Evolutionary conservation across 495 filamentous ascomycete genomes (phyloP).

Genomic region (Tuber magnatum): DNA sequence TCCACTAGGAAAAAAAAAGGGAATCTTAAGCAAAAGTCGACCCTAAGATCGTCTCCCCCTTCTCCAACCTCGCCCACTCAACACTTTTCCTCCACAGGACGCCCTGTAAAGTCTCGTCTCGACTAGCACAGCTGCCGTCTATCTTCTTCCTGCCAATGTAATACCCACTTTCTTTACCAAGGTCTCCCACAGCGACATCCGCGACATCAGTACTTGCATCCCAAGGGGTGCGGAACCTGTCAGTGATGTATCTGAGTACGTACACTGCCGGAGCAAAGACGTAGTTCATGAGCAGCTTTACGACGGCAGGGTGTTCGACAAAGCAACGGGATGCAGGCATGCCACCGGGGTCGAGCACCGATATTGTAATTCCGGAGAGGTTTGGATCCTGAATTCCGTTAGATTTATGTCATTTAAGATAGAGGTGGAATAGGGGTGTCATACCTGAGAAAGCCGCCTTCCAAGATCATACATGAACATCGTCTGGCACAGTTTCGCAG

Average conservation of each 20-base stretch:
- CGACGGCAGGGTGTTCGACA: neutral
- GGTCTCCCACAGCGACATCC: neutral
- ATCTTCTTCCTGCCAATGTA: neutral
- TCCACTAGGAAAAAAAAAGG: neutral
- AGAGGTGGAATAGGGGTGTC: neutral
- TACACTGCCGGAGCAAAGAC: neutral
- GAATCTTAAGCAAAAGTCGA: neutral
- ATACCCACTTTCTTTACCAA: neutral
- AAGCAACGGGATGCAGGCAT: constrained; percentile 1
- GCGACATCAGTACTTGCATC: neutral
- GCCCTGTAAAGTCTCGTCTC: neutral
- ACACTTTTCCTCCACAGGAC: neutral
- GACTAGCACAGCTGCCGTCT: neutral
- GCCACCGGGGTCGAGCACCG: neutral
- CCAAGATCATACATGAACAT: constrained; percentile 1
- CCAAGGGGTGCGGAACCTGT: neutral
- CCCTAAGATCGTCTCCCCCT: neutral
- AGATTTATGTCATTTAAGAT: neutral
- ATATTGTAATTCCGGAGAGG: neutral
- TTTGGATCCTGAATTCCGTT: neutral
- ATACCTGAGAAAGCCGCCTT: neutral
- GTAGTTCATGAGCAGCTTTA: neutral
- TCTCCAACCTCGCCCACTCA: neutral
- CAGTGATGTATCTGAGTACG: neutral
- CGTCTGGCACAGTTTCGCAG: neutral